These are phyloP conservation scores for Penicillium oxalicum DNA, from an alignment of 2,329 filamentous ascomycete species.

Conservation along the genomic window DNA sequence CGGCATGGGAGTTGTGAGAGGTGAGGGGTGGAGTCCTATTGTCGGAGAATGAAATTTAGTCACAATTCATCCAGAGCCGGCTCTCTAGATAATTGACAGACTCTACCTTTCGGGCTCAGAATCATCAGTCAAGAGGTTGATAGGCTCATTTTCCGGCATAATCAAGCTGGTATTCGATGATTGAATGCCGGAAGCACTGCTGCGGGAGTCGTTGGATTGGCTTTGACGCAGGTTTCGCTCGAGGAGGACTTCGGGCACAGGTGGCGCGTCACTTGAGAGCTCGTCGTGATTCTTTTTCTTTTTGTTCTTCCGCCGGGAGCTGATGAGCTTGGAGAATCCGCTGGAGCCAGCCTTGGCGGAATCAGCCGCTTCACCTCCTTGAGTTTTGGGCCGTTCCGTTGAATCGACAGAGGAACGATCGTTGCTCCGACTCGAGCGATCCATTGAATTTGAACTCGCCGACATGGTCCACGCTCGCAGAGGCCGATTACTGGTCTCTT, in stretches of 20 bases:
- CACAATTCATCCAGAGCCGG: neutral
- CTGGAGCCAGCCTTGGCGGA: slow-evolving; percentile 36
- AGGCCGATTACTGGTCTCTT: slow-evolving; percentile 23
- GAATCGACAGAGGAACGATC: slow-evolving; percentile 37
- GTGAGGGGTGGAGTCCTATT: slow-evolving; percentile 44
- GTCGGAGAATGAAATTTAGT: slow-evolving; percentile 15
- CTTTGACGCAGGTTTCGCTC: slow-evolving; percentile 19
- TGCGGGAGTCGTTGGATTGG: slow-evolving; percentile 22
- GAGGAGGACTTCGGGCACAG: slow-evolving; percentile 18
- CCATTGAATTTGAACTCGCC: slow-evolving; percentile 28
- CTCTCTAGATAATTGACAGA: neutral
- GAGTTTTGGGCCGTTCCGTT: slow-evolving; percentile 34
- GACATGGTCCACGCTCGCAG: slow-evolving; percentile 35
- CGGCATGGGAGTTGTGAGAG: slow-evolving; percentile 59
- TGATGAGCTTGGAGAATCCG: slow-evolving; percentile 50
- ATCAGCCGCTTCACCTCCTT: slow-evolving; percentile 33
- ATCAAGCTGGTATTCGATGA: slow-evolving; percentile 21
- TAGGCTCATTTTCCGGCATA: slow-evolving; percentile 19
- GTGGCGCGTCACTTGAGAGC: slow-evolving; percentile 18
- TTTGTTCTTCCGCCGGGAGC: slow-evolving; percentile 40
- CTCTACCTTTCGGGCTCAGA: slow-evolving; percentile 39
- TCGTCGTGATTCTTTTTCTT: slow-evolving; percentile 28
- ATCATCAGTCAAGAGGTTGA: slow-evolving; percentile 31
- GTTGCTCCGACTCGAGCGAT: slow-evolving; percentile 29
- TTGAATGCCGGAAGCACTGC: slow-evolving; percentile 17